Percentiles rank a stretch among this genome's conserved stretches.
phyloP scores from a whole-genome alignment of 164 flowering plant genomes.

The Saururus chinensis region DNA sequence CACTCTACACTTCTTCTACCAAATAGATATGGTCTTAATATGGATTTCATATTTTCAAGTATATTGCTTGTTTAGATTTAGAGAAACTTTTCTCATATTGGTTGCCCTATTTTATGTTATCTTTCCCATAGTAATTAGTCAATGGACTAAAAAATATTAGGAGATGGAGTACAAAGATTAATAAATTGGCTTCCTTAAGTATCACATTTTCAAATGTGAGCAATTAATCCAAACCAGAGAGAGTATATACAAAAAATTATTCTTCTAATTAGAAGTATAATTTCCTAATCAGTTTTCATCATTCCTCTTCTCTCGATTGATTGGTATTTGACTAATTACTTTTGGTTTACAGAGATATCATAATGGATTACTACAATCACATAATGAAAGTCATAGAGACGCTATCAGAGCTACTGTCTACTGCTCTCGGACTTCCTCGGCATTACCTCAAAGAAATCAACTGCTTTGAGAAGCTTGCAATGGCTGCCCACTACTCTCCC shows the following conservation, averaged over 20 bases:
- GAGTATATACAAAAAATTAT: neutral
- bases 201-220: too few species aligned
- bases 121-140: too few species aligned
- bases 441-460: conserved; percentile 13
- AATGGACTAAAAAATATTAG: too few species aligned
- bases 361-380: conserved; percentile 8
- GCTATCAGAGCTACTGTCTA: conserved; percentile 15
- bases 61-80: too few species aligned
- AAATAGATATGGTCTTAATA: too few species aligned
- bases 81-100: too few species aligned
- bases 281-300: neutral
- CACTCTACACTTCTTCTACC: too few species aligned
- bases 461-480: conserved; percentile 9
- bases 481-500: conserved; percentile 20
- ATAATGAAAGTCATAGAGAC: conserved; percentile 12
- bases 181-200: too few species aligned
- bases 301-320: neutral
- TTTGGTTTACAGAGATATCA: conserved; percentile 9
- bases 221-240: too few species aligned
- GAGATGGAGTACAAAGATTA: too few species aligned
- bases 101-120: too few species aligned
- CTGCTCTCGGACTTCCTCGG: conserved; percentile 24
- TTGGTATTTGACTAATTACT: neutral
- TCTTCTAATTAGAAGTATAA: neutral
- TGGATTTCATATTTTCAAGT: too few species aligned